Base-by-base conservation (phyloP, 306 rosid genomes). In the Albizia julibrissin region DNA sequence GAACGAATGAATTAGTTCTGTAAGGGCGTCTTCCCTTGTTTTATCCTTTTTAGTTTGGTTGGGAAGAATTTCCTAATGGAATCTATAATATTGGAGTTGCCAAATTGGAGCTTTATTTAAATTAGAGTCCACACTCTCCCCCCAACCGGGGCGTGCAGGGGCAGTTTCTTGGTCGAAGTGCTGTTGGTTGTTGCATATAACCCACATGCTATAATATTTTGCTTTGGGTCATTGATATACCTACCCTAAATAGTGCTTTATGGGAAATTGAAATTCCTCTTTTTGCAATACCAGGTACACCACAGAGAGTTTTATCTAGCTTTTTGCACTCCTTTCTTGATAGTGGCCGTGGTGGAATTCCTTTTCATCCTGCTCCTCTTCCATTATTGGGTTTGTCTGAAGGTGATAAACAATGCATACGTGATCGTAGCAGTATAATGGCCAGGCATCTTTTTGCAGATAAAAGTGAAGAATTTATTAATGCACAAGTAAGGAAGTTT, bases 381-480 rank as follows among this genome's bases (percentile, higher is more conserved):
- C 99, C 99, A 10, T 22, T 81, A 21, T 80, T 96, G 86, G 99
- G 99, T 85, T 86, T 96, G 84, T 96, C 99, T 75, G 91, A 91
- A 81, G 94, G 94, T 61, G 99, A 96, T 88, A 96, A 96, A 85
- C 94, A 89, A 74, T 96, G 99, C 86, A 96, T 96, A 81, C 94
- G 92, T 6, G 91, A 96, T 82, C 99, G 98, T 44, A 92, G 97
- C 85, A 92, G 98, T 91, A 92, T 96, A 83, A 96, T 96, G 99
- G 98, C 99, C n/a, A 86, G 99, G 19, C 99, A 96, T 84, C 88
- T 96, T 72, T 96, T 96, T 89, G 99, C 98, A 13, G 97, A 94
- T 86, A 92, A 87, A 85, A 92, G 90, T 22, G 98, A 96, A 85
- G 98, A 93, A 74, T 96, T 93, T 81, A 93, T 96, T 49, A 85